A percentile compares a stretch with the other conserved stretches of the same genome.
These are phyloP conservation scores for Furcasterigmium sp. DNA, from an alignment of 2,329 filamentous ascomycete genomes.

Conservation along the genomic window DNA sequence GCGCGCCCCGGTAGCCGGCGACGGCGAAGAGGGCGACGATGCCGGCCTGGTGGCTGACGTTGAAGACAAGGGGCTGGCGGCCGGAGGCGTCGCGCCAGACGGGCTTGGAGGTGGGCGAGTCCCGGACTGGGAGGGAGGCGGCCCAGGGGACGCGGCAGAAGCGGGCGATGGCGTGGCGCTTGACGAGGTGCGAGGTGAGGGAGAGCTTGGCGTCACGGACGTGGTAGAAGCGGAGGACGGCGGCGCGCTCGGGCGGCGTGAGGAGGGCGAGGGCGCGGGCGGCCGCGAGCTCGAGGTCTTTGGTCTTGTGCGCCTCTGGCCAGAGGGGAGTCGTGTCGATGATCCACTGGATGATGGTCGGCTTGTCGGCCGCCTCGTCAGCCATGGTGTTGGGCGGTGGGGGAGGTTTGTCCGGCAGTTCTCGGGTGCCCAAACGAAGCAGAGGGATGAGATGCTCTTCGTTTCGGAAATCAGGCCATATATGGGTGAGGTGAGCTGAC, in stretches of 20 bases:
- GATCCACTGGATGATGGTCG: slow-evolving; percentile 52
- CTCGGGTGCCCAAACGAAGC: not conserved
- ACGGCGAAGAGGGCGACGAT: slow-evolving; percentile 63
- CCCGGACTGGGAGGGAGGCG: slow-evolving; percentile 49
- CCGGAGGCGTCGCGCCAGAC: slow-evolving; percentile 44
- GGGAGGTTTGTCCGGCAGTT: too few species aligned
- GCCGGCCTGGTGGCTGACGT: slow-evolving; percentile 74
- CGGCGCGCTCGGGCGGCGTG: slow-evolving; percentile 46
- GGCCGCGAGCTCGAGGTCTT: slow-evolving; percentile 43
- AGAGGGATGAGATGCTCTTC: slow-evolving; percentile 1
- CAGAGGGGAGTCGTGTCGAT: slow-evolving; percentile 56
- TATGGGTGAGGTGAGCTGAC: not conserved
- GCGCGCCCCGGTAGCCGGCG: slow-evolving; percentile 18
- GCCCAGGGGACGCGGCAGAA: slow-evolving; percentile 56
- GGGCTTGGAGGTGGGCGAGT: slow-evolving; percentile 46
- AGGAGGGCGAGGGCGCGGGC: slow-evolving; percentile 49
- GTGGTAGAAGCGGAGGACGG: slow-evolving; percentile 58
- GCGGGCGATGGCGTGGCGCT: slow-evolving; percentile 62
- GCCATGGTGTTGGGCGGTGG: not conserved
- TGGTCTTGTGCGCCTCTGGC: slow-evolving; percentile 44
- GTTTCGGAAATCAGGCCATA: slow-evolving; percentile 15
- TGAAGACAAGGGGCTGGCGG: slow-evolving; percentile 55
- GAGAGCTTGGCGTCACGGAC: slow-evolving; percentile 70
- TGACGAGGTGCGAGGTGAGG: slow-evolving; percentile 67
- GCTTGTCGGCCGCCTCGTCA: slow-evolving; percentile 4